Evolutionary conservation across 129 eudicot genomes (phyloP), one percentile per base, ranked within the genome.

Genomic region (Apium graveolens): DNA sequence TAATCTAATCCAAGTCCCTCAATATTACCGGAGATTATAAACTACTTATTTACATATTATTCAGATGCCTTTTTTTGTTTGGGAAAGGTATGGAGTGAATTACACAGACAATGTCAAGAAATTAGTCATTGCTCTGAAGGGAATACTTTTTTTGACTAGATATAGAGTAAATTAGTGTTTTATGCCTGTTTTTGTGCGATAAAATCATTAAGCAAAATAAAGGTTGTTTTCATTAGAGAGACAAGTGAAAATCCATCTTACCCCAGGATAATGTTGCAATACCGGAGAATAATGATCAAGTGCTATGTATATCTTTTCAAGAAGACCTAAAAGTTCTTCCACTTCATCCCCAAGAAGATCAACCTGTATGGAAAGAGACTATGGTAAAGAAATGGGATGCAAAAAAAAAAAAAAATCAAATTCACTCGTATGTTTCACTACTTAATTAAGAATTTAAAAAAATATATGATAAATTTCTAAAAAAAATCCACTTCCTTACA

Each of bases 301-400:
- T 41, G 95, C 97, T 60, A 96, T 88, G 77, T 88, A 96, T 60
- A 96, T 92, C 88, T 96, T 96, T 78, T 92, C 89, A 69, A 92
- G 96, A 63, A 90, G 91, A 21, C 89, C 86, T 77, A 86, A 46
- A 51, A 92, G 91, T 39, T 87, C 77, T 37, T 96, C 99, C 55
- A 96, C 99, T 82, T 96, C 97, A 85, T 96, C 99, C 35, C 99
- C 99, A 80, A 96, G 82, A 70, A 92, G 90, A 87, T 96, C 99
- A 83, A 96, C 99, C 99, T 96, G 88, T 62, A 79, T 63, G 27
- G 6, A 37, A 32, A 45, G 69, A 78, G 75, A 80, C 82, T n/a
- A 12, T 39, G 70, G 77, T 83, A 76, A 77, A 27, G 62, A 74
- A 65, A 74, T 43, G 55, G 49, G 27, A 20, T 31, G 45, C 24